Conservation (phyloP, 2,329 filamentous ascomycete genomes). For the Fusarium tupiense region DNA sequence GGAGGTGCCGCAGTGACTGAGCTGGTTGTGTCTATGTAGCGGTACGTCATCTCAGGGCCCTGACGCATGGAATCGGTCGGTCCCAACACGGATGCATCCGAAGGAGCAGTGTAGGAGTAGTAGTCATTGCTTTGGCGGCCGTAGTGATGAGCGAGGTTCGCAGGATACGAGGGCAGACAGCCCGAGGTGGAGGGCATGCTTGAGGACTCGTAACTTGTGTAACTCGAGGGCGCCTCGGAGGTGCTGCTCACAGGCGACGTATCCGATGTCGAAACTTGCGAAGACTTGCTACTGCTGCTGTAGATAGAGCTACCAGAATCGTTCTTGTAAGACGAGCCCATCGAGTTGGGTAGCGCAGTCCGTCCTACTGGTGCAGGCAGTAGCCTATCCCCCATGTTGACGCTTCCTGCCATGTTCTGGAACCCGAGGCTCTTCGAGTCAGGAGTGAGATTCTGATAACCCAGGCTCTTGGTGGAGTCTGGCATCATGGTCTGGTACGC, state of each 20-base stretch:
- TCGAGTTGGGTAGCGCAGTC: conserved; percentile 29
- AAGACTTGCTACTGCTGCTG: conserved; percentile 33
- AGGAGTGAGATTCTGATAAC: background rate
- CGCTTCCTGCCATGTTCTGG: conserved; percentile 28
- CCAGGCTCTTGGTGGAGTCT: conserved; percentile 9
- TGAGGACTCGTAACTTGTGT: conserved; percentile 39
- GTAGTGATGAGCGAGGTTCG: conserved; percentile 27
- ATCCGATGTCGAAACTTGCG: conserved; percentile 25
- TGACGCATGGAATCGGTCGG: conserved; percentile 20
- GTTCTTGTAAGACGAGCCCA: conserved; percentile 39
- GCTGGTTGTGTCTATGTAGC: conserved; percentile 46
- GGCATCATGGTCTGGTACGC: conserved; percentile 9
- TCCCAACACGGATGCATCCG: conserved; percentile 22
- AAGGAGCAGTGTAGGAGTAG: conserved; percentile 32
- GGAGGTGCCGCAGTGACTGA: conserved; percentile 17
- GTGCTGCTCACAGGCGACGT: conserved; percentile 35
- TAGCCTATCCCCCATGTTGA: conserved; percentile 33
- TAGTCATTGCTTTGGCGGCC: conserved; percentile 28
- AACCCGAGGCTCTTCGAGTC: conserved; percentile 25
- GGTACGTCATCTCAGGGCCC: conserved; percentile 43
- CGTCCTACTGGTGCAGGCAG: conserved; percentile 33
- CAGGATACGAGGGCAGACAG: conserved; percentile 29
- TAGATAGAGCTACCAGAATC: conserved; percentile 41
- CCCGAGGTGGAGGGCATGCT: conserved; percentile 31
- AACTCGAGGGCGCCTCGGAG: conserved; percentile 36